Percentiles rank a stretch among this genome's conserved stretches.
Conservation (phyloP, 1,139 yeast genomes). For the Neolecta irregularis region DNA sequence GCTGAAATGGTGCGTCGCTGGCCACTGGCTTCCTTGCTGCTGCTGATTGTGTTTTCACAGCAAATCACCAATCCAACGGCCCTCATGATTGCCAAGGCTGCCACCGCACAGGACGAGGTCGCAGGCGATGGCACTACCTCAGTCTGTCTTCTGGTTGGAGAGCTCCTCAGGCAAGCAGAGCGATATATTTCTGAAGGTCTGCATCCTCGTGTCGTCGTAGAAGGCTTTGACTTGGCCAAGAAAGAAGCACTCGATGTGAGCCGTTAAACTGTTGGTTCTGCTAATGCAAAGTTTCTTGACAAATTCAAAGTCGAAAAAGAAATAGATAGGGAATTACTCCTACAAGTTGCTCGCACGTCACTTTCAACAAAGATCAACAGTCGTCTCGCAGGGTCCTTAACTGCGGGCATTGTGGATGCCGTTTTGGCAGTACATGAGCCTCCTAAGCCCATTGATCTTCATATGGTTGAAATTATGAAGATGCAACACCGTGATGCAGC, state of each 20-base stretch:
- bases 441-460: conserved; percentile 54
- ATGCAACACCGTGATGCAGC: conserved; percentile 87
- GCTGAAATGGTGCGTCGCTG: conserved; percentile 51
- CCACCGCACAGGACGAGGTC: conserved; percentile 96
- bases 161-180: conserved; percentile 84
- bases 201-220: conserved; percentile 87
- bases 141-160: conserved; percentile 88
- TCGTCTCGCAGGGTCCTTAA: conserved; percentile 61
- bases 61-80: conserved; percentile 99
- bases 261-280: neutral
- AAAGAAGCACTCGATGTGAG: conserved; percentile 38
- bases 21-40: neutral
- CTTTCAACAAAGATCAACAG: conserved; percentile 68
- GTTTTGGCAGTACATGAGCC: conserved; percentile 57
- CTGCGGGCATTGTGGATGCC: conserved; percentile 94
- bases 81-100: conserved; percentile 77
- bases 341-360: conserved; percentile 85
- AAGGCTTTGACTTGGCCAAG: conserved; percentile 87
- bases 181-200: conserved; percentile 84
- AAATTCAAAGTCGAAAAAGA: conserved; percentile 33
- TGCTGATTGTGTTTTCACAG: conserved; percentile 2
- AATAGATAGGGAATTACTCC: conserved; percentile 68
- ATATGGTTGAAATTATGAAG: conserved; percentile 96
- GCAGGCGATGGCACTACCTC: conserved; percentile 99
- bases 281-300: conserved; percentile 38